Evolutionary conservation across 441 rosid species (phyloP), one percentile per base, ranked within the genome.

Genomic region (Erysimum cheiri): DNA sequence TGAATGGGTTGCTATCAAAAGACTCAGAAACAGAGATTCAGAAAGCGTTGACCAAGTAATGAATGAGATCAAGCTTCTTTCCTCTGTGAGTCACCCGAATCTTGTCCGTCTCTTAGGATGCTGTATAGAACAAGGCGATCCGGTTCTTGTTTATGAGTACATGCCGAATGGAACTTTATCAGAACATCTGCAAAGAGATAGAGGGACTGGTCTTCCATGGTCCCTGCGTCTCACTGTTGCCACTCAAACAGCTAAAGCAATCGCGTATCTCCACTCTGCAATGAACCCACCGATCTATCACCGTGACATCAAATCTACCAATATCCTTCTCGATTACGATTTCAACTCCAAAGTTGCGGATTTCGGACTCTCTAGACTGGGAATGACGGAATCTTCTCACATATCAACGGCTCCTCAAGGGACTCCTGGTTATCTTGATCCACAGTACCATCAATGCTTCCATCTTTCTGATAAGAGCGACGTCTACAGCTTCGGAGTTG

Each of bases 341-440:
- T 87, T 79, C 80, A 84, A 70, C 78, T 84, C 96, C 56, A 94
- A 94, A 80, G 92, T 94, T 11, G 98, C 98, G 0, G 98, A 94
- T 74, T 94, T 94, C 17, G 98, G 97, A 24, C 93, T 94, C 33
- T 94, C 98, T 0, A 85, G 97, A 64, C 83, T 88, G 4, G 97
- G 98, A n/a, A 78, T 65, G 81, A 75, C 84, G 0, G 97, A 88
- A 72, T 80, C 78, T n/a, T 91, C 97, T 8, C 94, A 94, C 76
- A 87, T 94, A 35, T 94, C 97, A n/a, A 91, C 98, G 0, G 91
- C 93, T n/a, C 98, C 98, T 7, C 98, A 88, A 64, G 98, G 98
- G 8, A 94, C 97, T 59, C 98, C 97, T 2, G 97, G 98, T 22
- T 94, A 94, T 57, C 90, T 94, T 10, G 98, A 94, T 65, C 97